Conservation (phyloP, 352 stramenopile species). For the Pythium dissotocum region DNA sequence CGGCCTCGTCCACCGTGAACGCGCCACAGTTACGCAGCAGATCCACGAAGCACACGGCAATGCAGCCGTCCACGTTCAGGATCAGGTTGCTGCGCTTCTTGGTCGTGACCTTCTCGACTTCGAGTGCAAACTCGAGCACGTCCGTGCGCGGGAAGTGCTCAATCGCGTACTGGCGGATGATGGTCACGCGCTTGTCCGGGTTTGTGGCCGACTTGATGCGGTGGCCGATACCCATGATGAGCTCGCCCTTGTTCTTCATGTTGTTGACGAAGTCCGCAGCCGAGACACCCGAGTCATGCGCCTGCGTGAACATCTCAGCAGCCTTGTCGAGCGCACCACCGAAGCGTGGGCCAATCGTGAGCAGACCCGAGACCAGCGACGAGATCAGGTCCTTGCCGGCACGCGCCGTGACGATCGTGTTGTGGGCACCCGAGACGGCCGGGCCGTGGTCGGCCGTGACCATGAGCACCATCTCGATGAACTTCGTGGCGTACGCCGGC, state of each 20-base stretch:
- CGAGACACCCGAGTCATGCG: slow-evolving; percentile 88
- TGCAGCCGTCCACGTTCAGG: slow-evolving; percentile 97
- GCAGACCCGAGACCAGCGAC: slow-evolving; percentile 93
- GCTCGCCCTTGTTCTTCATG: slow-evolving; percentile 94
- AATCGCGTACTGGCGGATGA: slow-evolving; percentile 96
- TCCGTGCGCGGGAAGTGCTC: slow-evolving; percentile 93
- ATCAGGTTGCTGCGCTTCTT: slow-evolving; percentile 98
- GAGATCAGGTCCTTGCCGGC: slow-evolving; percentile 97
- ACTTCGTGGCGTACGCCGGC: slow-evolving; percentile 91
- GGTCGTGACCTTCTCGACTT: slow-evolving; percentile 96
- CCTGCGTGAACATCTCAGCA: slow-evolving; percentile 91
- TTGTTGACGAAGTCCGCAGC: slow-evolving; percentile 92
- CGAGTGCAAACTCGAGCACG: slow-evolving; percentile 94
- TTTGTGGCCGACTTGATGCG: slow-evolving; percentile 95
- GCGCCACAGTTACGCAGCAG: slow-evolving; percentile 91
- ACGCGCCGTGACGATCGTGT: slow-evolving; percentile 95
- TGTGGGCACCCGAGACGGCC: slow-evolving; percentile 95
- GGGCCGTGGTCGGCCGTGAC: slow-evolving; percentile 96
- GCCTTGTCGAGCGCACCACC: slow-evolving; percentile 95
- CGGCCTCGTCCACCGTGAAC: slow-evolving; percentile 90
- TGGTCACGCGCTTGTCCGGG: slow-evolving; percentile 95
- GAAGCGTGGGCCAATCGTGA: slow-evolving; percentile 97
- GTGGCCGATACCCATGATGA: slow-evolving; percentile 98
- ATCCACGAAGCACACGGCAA: slow-evolving; percentile 97
- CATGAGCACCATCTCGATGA: slow-evolving; percentile 99